Base-by-base conservation (phyloP, 73 alveolate species). In the Symbiodinium natans region DNA sequence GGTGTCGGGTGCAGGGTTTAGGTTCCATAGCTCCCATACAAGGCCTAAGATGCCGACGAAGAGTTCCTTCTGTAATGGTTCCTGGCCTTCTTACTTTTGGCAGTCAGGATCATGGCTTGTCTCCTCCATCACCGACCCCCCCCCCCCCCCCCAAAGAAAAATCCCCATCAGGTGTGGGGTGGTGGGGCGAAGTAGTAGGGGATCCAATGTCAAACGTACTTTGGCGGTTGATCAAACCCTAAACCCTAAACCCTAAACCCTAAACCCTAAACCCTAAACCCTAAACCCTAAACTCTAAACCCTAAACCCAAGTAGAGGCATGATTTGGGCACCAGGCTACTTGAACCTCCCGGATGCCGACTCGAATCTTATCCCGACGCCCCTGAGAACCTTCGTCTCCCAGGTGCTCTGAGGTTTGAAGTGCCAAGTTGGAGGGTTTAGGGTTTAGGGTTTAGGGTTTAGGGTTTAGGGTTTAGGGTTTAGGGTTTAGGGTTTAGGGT, bases 361-460 rank as follows among this genome's bases (percentile, higher is more conserved):
- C 15, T 90, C 96, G 31, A 90, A 90, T 40, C 96, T 90, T 40
- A 90, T 90, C 87, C 96, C 96, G 2, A 71, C 96, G 54, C 96
- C 96, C 40, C 88, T 90, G 80, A 41, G 96, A 41, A 63, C 46
- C 39, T 90, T 90, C 52, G 96, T 90, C 40, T 82, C 96, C 27
- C 52, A 90, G 29, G 94, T 71, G 40, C 41, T 59, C 31, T 59
- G 1, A 1, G 77, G 77, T 23, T 59, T 13, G 1, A 5, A 34
- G 77, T 27, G n/a, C n/a, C n/a, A n/a, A n/a, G n/a, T 59, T 59
- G 36, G 77, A 27, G 77, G 11, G 11, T 59, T 19, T 59, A 59
- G 77, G 77, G 77, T 3, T 59, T 59, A 23, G 77, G 77, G 77
- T 63, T 6, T 25, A 63, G 2, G 40, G 77, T 23, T 25, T 23